Conservation (phyloP, 1,139 yeast species). For the Diutina sp. region DNA sequence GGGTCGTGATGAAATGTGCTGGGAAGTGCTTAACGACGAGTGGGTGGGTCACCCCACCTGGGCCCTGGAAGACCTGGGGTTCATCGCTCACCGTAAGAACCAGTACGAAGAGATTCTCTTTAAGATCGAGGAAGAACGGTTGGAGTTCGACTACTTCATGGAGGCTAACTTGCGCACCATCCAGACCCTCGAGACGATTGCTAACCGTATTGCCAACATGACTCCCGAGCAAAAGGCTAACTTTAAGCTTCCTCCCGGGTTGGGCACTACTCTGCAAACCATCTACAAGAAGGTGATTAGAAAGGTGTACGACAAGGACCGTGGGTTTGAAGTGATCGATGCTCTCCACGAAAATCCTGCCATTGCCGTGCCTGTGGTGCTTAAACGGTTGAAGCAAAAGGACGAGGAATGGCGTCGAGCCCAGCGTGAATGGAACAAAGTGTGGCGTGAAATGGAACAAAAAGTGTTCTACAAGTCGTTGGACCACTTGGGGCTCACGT, state of each 20-base stretch:
- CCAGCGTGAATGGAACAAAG: constrained; percentile 97
- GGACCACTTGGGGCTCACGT: constrained; percentile 90
- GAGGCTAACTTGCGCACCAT: constrained; percentile 91
- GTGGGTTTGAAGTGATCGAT: constrained; percentile 92
- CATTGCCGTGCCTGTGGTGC: constrained; percentile 85
- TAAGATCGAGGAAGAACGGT: constrained; percentile 94
- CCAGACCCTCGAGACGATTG: constrained; percentile 90
- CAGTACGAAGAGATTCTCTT: constrained; percentile 93
- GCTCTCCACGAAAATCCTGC: constrained; percentile 94
- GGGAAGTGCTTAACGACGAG: constrained; percentile 97
- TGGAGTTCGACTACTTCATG: constrained; percentile 90
- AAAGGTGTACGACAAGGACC: constrained; percentile 85
- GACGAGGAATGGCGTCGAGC: constrained; percentile 99
- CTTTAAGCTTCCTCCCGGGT: constrained; percentile 83
- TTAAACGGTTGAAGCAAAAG: constrained; percentile 86
- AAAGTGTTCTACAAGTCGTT: constrained; percentile 86
- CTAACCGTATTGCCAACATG: constrained; percentile 90
- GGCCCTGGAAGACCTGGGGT: constrained; percentile 99
- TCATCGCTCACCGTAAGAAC: constrained; percentile 93
- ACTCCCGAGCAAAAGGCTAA: constrained; percentile 74
- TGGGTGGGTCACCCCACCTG: constrained; percentile 99
- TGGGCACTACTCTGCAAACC: constrained; percentile 83
- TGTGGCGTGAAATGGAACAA: constrained; percentile 97
- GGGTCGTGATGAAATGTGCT: constrained; percentile 97
- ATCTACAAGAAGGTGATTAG: constrained; percentile 89